These are phyloP conservation scores for Chlamydomonas urium DNA, from an alignment of 139 green algal species.

Conservation along the genomic window DNA sequence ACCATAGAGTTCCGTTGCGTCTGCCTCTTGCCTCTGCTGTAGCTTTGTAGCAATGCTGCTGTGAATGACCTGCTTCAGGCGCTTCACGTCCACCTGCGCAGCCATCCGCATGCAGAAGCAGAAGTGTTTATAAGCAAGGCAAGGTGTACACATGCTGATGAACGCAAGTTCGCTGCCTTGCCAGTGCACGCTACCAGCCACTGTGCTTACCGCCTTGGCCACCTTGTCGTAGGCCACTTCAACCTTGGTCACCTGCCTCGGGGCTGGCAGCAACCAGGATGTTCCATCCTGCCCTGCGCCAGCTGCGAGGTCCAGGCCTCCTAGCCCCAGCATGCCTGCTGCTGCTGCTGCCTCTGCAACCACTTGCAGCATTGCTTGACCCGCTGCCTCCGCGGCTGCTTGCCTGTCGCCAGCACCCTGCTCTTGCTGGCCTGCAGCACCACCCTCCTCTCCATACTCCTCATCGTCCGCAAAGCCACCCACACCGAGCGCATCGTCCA, in stretches of 20 bases:
- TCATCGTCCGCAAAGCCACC: not conserved
- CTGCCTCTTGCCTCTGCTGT: constrained; percentile 9
- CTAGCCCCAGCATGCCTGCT: constrained; percentile 1
- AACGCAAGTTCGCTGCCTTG: no score
- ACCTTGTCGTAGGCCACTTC: constrained; percentile 14
- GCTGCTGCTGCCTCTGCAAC: not conserved
- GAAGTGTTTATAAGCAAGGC: not conserved
- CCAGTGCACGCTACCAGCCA: not conserved
- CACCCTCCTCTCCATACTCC: not conserved
- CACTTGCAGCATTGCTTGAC: not conserved
- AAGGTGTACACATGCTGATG: no score
- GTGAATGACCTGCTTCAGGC: constrained; percentile 10
- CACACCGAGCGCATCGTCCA: not conserved
- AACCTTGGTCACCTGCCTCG: constrained; percentile 1
- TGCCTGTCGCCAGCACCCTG: no score
- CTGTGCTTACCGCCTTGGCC: constrained; percentile 10
- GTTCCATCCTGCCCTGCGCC: no score
- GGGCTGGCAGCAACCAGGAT: not conserved
- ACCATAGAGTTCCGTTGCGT: no score
- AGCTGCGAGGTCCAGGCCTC: not conserved
- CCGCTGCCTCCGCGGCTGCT: not conserved
- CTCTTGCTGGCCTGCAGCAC: no score
- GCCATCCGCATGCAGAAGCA: not conserved
- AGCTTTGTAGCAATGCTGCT: constrained; percentile 7
- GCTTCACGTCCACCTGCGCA: constrained; percentile 18